These are phyloP conservation scores for Rosa lucieae DNA, from an alignment of 306 rosid species.

Conservation along the genomic window DNA sequence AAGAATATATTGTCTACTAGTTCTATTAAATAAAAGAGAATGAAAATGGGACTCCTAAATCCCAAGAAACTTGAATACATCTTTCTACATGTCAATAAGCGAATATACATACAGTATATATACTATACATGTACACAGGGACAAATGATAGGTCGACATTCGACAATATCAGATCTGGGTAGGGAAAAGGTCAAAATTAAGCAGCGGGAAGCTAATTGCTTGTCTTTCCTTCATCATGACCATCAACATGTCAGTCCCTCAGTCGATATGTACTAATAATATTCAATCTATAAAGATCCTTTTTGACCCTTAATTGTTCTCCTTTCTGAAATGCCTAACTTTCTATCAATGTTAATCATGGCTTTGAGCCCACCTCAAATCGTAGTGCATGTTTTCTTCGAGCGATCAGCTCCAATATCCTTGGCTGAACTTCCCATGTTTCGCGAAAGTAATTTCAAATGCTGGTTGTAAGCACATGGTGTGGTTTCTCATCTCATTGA, in stretches of 20 bases:
- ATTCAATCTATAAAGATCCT: constrained; percentile 3
- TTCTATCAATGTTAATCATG: background rate
- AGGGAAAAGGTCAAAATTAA: constrained; percentile 4
- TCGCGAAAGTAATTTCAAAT: background rate
- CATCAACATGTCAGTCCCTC: background rate
- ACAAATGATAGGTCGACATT: background rate
- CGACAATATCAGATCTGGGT: background rate
- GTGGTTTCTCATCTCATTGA: background rate
- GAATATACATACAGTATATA: background rate
- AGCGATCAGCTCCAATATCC: background rate
- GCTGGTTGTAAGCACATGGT: background rate
- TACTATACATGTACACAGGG: background rate
- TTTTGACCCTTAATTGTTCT: background rate
- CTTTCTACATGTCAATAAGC: background rate
- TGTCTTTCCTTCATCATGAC: background rate
- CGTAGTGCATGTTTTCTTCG: background rate
- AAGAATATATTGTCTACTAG: background rate
- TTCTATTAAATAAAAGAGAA: background rate
- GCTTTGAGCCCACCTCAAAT: background rate
- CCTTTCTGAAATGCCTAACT: constrained; percentile 2
- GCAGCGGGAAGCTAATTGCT: constrained; percentile 10
- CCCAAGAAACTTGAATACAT: background rate
- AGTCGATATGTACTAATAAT: background rate
- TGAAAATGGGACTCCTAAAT: background rate
- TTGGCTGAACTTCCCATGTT: background rate